phyloP scores from a whole-genome alignment of 1,139 yeast species.

The Lodderomyces parapsilosis region DNA sequence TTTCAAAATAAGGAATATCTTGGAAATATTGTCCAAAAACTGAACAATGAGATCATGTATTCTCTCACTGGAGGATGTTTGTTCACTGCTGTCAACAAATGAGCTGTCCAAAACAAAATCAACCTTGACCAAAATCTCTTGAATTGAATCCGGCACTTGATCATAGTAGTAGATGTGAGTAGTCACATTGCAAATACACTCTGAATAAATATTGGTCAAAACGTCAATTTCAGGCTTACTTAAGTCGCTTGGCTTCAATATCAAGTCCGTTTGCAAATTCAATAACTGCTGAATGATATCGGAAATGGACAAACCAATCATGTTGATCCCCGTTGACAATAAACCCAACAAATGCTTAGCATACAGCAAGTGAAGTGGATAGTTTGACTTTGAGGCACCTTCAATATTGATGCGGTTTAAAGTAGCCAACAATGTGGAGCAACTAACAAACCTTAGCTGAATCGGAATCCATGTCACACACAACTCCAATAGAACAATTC shows the following conservation, averaged over 20 bases:
- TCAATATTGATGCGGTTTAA: conserved; percentile 24
- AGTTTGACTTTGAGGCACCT: conserved; percentile 22
- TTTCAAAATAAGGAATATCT: conserved; percentile 31
- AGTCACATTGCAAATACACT: conserved; percentile 61
- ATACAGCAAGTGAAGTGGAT: conserved; percentile 45
- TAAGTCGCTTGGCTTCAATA: conserved; percentile 28
- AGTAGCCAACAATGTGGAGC: conserved; percentile 41
- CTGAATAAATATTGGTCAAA: conserved; percentile 34
- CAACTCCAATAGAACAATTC: conserved; percentile 56
- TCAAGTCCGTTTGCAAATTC: conserved; percentile 52
- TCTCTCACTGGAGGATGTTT: conserved; percentile 14
- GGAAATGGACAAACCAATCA: conserved; percentile 87
- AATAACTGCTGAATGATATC: conserved; percentile 71
- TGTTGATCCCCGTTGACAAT: conserved; percentile 66
- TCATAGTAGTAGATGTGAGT: conserved; percentile 76
- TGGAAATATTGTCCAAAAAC: conserved; percentile 32
- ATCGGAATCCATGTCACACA: conserved; percentile 85
- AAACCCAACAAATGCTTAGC: conserved; percentile 62
- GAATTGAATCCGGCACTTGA: conserved; percentile 74
- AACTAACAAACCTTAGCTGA: conserved; percentile 73
- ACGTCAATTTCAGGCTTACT: conserved; percentile 22
- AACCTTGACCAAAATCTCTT: conserved; percentile 49
- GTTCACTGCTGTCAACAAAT: conserved; percentile 15
- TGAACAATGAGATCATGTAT: conserved; percentile 27
- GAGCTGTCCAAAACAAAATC: conserved; percentile 31